Evolutionary conservation across 345 rosid species (phyloP).

Genomic region (Eucalyptus pauciflora): DNA sequence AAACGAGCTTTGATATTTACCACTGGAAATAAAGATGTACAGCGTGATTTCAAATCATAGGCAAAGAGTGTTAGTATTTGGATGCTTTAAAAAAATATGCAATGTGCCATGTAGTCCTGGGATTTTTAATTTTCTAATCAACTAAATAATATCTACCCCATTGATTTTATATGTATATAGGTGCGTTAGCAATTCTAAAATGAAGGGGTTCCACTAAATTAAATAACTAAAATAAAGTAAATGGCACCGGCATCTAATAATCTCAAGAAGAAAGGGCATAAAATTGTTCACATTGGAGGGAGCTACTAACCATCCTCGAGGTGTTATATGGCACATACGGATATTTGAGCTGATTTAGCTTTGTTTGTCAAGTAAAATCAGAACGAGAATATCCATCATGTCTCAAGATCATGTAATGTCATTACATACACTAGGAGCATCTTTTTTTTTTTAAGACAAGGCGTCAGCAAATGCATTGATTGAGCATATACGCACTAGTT

Average conservation of each 20-base stretch:
- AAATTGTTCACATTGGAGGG: not conserved
- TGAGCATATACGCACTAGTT: fast-evolving
- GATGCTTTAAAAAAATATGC: too few relatives aligned
- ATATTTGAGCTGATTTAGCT: not conserved
- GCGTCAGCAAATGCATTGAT: not conserved
- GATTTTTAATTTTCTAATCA: too few relatives aligned
- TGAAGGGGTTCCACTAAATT: not conserved
- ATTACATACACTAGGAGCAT: too few relatives aligned
- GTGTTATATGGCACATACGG: too few relatives aligned
- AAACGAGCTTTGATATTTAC: too few relatives aligned
- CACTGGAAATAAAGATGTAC: not conserved
- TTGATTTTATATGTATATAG: too few relatives aligned
- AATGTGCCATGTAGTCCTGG: too few relatives aligned
- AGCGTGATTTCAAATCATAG: not conserved
- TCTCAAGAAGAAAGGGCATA: not conserved
- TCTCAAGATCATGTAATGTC: not conserved
- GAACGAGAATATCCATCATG: not conserved
- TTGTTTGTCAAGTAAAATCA: not conserved
- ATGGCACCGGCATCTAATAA: not conserved
- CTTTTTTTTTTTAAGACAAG: not conserved
- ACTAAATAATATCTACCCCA: too few relatives aligned
- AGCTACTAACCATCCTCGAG: not conserved
- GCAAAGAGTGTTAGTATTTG: not conserved
- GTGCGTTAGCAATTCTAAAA: not conserved
- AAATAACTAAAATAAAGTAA: not conserved